Percentiles rank a stretch among this genome's conserved stretches.
phyloP scores from a whole-genome alignment of 768 basidiomycete species.

The Suillus weaverae region DNA sequence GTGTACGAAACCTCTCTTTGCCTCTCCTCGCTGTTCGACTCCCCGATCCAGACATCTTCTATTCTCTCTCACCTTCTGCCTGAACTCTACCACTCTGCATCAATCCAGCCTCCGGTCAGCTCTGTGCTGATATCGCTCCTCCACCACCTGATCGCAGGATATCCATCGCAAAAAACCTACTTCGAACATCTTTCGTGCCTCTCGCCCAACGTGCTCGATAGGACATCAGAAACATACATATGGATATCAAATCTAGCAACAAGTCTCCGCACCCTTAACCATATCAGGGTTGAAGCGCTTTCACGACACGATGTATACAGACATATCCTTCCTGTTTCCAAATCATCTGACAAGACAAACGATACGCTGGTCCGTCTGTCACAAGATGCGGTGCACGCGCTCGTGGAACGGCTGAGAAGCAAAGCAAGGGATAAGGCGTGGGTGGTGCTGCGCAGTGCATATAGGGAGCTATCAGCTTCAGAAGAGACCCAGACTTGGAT shows the following conservation, averaged over 20 bases:
- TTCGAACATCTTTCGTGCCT: slow-evolving; percentile 22
- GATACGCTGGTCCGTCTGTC: slow-evolving; percentile 25
- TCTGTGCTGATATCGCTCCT: slow-evolving; percentile 51
- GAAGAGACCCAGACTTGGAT: slow-evolving; percentile 49
- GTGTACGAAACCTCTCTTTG: slow-evolving; percentile 76
- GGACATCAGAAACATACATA: slow-evolving; percentile 31
- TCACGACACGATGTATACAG: slow-evolving; percentile 34
- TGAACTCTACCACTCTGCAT: slow-evolving; percentile 39
- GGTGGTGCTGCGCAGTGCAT: slow-evolving; percentile 58
- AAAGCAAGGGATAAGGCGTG: slow-evolving; percentile 59
- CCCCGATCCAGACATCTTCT: slow-evolving; percentile 59
- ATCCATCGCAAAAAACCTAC: slow-evolving; percentile 67
- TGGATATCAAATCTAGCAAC: slow-evolving; percentile 59
- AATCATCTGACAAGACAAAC: slow-evolving; percentile 5
- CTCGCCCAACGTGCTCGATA: slow-evolving; percentile 37
- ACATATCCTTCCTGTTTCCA: slow-evolving; percentile 17
- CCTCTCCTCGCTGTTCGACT: slow-evolving; percentile 62
- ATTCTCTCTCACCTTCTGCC: slow-evolving; percentile 62
- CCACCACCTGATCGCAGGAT: slow-evolving; percentile 54
- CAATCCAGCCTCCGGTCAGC: slow-evolving; percentile 17
- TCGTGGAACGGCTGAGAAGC: slow-evolving; percentile 48
- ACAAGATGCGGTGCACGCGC: slow-evolving; percentile 41
- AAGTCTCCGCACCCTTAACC: slow-evolving; percentile 55
- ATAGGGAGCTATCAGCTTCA: slow-evolving; percentile 53
- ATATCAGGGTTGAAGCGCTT: slow-evolving; percentile 49